Conservation (phyloP, 148 eudicot genomes). For the Amaranthus cruentus region DNA sequence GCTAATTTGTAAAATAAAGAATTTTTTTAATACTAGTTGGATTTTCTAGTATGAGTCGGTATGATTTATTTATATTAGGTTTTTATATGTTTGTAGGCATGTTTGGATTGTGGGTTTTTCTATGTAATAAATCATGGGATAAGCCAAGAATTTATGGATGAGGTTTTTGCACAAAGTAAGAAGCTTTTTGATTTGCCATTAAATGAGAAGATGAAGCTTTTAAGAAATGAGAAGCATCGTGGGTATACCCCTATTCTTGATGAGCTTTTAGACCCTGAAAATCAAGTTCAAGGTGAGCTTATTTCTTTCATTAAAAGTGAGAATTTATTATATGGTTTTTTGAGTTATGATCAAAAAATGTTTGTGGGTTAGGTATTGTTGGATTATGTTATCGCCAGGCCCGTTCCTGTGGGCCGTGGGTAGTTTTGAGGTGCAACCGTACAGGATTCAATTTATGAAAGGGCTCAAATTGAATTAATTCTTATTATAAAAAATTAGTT, state of each 20-base stretch:
- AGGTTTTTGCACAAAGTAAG: conserved; percentile 76
- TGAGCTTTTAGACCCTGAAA: conserved; percentile 74
- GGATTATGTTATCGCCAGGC: too few species aligned
- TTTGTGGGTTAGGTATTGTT: too few species aligned
- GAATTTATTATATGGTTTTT: background rate
- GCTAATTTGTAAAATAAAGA: too few species aligned
- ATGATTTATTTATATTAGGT: too few species aligned
- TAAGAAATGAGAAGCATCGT: conserved; percentile 73
- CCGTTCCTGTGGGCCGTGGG: too few species aligned
- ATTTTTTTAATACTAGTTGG: too few species aligned
- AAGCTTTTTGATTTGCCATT: conserved; percentile 70
- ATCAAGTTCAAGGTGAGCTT: conserved; percentile 66
- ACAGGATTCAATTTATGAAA: too few species aligned
- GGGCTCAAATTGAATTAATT: too few species aligned
- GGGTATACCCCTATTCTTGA: conserved; percentile 89
- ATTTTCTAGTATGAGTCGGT: too few species aligned
- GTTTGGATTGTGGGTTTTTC: conserved; percentile 92
- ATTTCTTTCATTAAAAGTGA: background rate
- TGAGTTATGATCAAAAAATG: too few species aligned
- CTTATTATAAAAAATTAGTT: too few species aligned
- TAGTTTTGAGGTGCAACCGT: too few species aligned
- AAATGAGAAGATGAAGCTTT: conserved; percentile 76
- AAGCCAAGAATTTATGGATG: conserved; percentile 75
- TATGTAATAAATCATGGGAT: conserved; percentile 90
- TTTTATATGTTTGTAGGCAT: conserved; percentile 46